phyloP scores from a whole-genome alignment of 441 rosid species.

The Gossypium trilobum region DNA sequence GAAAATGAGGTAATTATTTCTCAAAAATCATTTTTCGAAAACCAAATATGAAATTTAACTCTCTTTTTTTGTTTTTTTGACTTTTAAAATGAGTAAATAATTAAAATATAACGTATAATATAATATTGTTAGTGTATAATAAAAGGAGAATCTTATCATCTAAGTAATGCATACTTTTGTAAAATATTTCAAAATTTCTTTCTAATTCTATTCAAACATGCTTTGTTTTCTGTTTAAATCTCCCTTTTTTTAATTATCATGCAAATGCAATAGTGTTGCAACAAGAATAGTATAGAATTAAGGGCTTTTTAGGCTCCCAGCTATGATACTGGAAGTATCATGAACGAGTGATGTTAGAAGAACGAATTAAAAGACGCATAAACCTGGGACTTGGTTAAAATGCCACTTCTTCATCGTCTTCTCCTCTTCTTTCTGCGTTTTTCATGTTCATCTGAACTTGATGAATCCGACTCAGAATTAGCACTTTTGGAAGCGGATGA shows the following conservation, averaged over 20 bases:
- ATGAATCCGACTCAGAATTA: not conserved
- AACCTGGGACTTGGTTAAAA: not conserved
- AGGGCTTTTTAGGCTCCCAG: not conserved
- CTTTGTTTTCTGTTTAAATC: not conserved
- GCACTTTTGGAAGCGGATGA: not conserved
- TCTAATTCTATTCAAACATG: not conserved
- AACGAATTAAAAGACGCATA: not conserved
- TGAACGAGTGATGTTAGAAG: not conserved
- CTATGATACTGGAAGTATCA: not conserved
- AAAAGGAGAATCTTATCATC: not conserved
- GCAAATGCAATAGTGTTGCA: not conserved
- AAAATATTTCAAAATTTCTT: not conserved
- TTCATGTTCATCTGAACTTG: constrained; percentile 34
- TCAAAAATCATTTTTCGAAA: no score
- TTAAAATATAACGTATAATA: not conserved
- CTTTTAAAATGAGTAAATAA: not conserved
- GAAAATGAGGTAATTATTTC: no score
- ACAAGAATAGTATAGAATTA: not conserved
- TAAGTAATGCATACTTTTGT: not conserved
- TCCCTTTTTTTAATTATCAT: not conserved
- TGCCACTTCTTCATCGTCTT: not conserved
- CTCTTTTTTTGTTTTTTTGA: no score
- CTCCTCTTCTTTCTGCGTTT: constrained; percentile 34
- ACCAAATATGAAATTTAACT: no score
- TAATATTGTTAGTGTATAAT: no score